Evolutionary conservation across 306 rosid species (phyloP), one percentile per base, ranked within the genome.

Genomic region (Citrullus mucosospermus): DNA sequence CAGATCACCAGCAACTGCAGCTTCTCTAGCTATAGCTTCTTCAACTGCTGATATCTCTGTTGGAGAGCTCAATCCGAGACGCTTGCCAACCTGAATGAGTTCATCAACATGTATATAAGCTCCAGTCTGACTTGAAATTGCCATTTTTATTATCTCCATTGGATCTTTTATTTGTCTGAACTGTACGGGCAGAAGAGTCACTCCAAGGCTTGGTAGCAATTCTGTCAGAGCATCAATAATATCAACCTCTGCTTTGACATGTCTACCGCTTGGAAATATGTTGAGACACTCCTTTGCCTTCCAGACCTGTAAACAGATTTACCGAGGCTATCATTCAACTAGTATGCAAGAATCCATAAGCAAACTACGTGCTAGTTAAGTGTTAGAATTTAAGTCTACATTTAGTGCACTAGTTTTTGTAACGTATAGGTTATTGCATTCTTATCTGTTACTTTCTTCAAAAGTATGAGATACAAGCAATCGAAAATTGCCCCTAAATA

Each of bases 21-120:
- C 99, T 86, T 95, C 99, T 91, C 99, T 88, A 77, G 99, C 99
- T 83, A 92, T 91, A 80, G 93, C 93, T 87, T 95, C 99, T 89
- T 95, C 96, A 78, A 95, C 91, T 66, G 88, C 90, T 20, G 93
- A 92, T 86, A 91, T 78, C 53, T 95, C 93, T 68, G 89, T 93
- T 67, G 87, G 79, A 60, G 97, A 91, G 81, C 86, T 86, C 86
- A 92, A 84, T 82, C 97, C 97, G 82, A 95, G 96, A 86, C 91
- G 96, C 84, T 86, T 92, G 34, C 97, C 96, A 81, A 89, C 92
- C 85, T 92, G 97, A 84, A 95, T 86, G 81, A 95, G 95, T 80
- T 92, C 96, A 81, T 95, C 99, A 82, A 90, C 97, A 84, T 92
- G 99, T 82, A 92, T 85, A 90, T 92, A 95, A 63, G 97, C 99